Evolutionary conservation across 1,284 basidiomycete genomes (phyloP), one percentile per base, ranked within the genome.

Genomic region (Sporisorium graminicola): DNA sequence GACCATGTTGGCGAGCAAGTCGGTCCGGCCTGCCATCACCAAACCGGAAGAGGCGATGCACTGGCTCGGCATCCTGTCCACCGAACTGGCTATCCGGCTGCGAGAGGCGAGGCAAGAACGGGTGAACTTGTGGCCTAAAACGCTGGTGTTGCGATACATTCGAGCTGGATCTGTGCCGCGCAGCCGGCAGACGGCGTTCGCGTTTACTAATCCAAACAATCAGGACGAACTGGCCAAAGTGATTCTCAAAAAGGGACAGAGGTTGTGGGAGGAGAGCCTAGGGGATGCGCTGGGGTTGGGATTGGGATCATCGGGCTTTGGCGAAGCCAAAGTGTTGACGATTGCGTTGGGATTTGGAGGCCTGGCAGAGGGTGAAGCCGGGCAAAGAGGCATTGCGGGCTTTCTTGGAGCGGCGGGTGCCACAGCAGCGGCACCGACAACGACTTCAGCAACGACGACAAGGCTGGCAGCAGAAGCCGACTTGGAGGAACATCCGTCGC

Each of bases 1-100:
- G 64, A 67, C 81, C n/a, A 78, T 84, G 65, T 77, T 82, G 66
- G 82, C 83, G 10, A 74, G 76, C 51, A 84, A 85, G 52, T 80
- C 81, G 44, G 80, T 84, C 10, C 58, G 74, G 12, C 82, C 83
- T 2, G 67, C 76, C 5, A 79, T 83, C 22, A 70, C 74, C 0
- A 62, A 51, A 37, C 44, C 73, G 44, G 59, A 77, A 35, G 72
- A 85, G 57, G 83, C 78, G 10, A 88, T 90, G 55, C 93, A 95
- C 74, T 99, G 96, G 97, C 89, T 99, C 35, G 89, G 91, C 5
- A 92, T 98, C 10, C 90, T 98, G 20, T 91, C 94, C 10, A 93
- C 94, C 16, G 96, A 99, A 82, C 88, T 99, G 18, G 90, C 92
- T 8, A 88, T 95, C 16, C 89, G 96, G 50, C 88, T 99, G 24